Conservation (phyloP, 1,284 basidiomycete genomes). For the Leucoagaricus sp. region DNA sequence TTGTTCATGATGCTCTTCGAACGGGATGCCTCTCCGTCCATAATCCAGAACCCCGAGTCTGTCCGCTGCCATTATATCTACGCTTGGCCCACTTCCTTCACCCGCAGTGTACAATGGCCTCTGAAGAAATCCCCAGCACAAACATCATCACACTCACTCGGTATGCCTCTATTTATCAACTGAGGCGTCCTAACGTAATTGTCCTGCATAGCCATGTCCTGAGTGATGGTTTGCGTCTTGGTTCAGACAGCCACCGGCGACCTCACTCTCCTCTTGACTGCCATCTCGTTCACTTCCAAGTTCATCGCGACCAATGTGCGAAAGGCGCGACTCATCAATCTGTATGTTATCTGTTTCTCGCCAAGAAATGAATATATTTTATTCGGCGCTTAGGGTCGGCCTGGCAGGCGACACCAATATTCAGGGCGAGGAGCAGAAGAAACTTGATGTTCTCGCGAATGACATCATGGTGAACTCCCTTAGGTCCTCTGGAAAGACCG, state of each 20-base stretch:
- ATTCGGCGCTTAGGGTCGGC: conserved; percentile 68
- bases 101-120: conserved; percentile 38
- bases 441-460: conserved; percentile 96
- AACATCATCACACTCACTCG: conserved; percentile 92
- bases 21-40: conserved; percentile 16
- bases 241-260: conserved; percentile 91
- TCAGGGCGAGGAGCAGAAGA: conserved; percentile 99
- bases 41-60: conserved; percentile 26
- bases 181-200: background rate
- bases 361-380: background rate
- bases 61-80: conserved; percentile 22
- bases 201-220: conserved; percentile 73
- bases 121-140: conserved; percentile 75
- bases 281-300: conserved; percentile 94
- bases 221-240: conserved; percentile 78
- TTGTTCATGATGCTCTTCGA: conserved; percentile 9
- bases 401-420: conserved; percentile 96
- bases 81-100: conserved; percentile 15
- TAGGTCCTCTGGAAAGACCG: conserved; percentile 91
- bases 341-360: conserved; percentile 55
- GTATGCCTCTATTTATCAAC: conserved; percentile 39
- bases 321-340: conserved; percentile 95
- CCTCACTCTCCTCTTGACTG: conserved; percentile 91
- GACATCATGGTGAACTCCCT: conserved; percentile 99
- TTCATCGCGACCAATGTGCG: conserved; percentile 99